phyloP scores from a whole-genome alignment of 306 rosid species.

The Styphnolobium japonicum region DNA sequence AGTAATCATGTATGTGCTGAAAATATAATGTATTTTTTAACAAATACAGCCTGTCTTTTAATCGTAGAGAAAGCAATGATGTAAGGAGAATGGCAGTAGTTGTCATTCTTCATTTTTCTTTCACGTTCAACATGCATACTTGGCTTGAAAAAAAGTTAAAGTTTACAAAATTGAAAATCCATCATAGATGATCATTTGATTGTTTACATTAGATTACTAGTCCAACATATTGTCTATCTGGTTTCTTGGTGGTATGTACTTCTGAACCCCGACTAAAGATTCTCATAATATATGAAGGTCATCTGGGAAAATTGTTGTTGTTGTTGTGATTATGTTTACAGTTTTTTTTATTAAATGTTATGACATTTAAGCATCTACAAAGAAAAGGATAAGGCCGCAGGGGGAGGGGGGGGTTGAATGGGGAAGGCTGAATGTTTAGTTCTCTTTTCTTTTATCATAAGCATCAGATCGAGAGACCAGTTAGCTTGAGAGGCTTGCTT shows the following conservation, averaged over 20 bases:
- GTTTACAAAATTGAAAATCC: not conserved
- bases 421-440: not conserved
- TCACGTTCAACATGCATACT: not conserved
- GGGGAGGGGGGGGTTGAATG: no score
- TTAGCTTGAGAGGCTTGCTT: not conserved
- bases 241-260: not conserved
- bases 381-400: not conserved
- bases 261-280: not conserved
- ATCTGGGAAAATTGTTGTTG: not conserved
- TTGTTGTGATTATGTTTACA: no score
- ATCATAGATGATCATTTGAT: not conserved
- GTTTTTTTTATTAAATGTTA: not conserved
- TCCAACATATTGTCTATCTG: not conserved
- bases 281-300: not conserved
- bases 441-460: not conserved
- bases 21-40: not conserved
- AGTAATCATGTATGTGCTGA: not conserved
- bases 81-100: not conserved
- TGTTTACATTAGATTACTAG: not conserved
- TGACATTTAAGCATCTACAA: not conserved
- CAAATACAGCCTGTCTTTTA: not conserved
- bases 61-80: not conserved
- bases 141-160: not conserved
- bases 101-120: not conserved
- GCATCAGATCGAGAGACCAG: not conserved